Evolutionary conservation across 2,329 filamentous ascomycete species (phyloP).

Genomic region (Diplodia mutila): DNA sequence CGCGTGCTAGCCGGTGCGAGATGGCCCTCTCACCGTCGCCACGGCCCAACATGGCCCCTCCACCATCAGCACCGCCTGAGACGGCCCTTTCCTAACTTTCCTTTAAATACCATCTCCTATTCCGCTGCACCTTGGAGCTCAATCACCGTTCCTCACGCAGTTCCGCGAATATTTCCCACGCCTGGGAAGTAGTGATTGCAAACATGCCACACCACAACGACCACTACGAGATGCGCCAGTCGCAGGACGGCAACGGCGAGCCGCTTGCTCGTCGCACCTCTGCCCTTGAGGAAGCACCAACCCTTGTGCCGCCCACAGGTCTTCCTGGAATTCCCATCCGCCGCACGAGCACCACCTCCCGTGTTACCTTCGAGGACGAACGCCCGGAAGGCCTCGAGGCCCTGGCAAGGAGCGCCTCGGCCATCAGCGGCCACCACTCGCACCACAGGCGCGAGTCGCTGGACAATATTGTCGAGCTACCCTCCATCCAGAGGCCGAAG

Average conservation of each 20-base stretch:
- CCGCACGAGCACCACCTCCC: conserved; percentile 23
- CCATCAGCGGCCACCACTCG: conserved; percentile 25
- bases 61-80: not conserved
- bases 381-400: conserved; percentile 13
- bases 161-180: not conserved
- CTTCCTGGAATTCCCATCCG: conserved; percentile 19
- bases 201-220: conserved; percentile 14
- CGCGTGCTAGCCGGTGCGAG: not conserved
- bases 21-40: not conserved
- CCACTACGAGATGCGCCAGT: not conserved
- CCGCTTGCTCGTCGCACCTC: conserved; percentile 23
- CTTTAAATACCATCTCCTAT: not conserved
- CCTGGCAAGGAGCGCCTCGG: conserved; percentile 18
- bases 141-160: not conserved
- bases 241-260: conserved; percentile 24
- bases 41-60: not conserved
- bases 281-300: conserved; percentile 23
- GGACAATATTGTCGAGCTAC: conserved; percentile 22
- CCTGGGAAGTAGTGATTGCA: not conserved
- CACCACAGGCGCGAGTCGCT: conserved; percentile 12
- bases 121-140: too few relatives aligned
- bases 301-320: conserved; percentile 22
- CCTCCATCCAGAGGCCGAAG: conserved; percentile 17
- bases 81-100: not conserved
- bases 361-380: conserved; percentile 10